Evolutionary conservation across 495 filamentous ascomycete species (phyloP).

Genomic region (Cladorrhinum samala): DNA sequence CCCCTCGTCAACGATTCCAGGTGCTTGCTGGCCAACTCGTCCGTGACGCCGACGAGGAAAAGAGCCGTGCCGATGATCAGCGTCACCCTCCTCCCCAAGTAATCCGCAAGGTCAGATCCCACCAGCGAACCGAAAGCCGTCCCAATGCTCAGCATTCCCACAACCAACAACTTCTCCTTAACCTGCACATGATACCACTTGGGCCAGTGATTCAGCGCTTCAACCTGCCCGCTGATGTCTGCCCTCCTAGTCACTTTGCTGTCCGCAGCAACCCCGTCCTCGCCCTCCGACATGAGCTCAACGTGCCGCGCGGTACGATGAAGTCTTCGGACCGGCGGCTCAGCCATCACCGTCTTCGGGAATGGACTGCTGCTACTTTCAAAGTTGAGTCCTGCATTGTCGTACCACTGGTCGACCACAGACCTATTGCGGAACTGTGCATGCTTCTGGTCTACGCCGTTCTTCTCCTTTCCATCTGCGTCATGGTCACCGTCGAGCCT

Average conservation of each 20-base stretch:
- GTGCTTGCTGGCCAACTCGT: slow-evolving; percentile 61
- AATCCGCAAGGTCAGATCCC: slow-evolving; percentile 63
- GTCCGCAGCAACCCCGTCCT: too few species aligned
- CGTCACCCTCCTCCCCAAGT: slow-evolving; percentile 63
- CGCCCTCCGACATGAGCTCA: too few species aligned
- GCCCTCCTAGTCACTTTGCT: too few species aligned
- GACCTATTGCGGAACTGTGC: too few species aligned
- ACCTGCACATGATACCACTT: slow-evolving; percentile 3
- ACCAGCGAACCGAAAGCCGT: slow-evolving; percentile 75
- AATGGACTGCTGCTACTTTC: too few species aligned
- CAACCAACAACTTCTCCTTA: slow-evolving; percentile 52
- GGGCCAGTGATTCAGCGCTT: not conserved
- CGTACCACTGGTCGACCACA: too few species aligned
- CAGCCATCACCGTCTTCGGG: too few species aligned
- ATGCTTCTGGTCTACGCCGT: too few species aligned
- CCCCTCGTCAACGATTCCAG: slow-evolving; percentile 65
- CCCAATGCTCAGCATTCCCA: slow-evolving; percentile 76
- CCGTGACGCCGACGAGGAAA: slow-evolving; percentile 68
- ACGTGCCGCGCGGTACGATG: too few species aligned
- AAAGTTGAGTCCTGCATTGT: too few species aligned
- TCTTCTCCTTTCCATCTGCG: too few species aligned
- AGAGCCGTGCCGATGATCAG: slow-evolving; percentile 58
- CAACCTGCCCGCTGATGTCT: not conserved
- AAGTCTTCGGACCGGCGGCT: too few species aligned
- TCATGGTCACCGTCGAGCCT: not conserved